phyloP scores from a whole-genome alignment of 169 alveolate species.

The Sarcocystis neurona region DNA sequence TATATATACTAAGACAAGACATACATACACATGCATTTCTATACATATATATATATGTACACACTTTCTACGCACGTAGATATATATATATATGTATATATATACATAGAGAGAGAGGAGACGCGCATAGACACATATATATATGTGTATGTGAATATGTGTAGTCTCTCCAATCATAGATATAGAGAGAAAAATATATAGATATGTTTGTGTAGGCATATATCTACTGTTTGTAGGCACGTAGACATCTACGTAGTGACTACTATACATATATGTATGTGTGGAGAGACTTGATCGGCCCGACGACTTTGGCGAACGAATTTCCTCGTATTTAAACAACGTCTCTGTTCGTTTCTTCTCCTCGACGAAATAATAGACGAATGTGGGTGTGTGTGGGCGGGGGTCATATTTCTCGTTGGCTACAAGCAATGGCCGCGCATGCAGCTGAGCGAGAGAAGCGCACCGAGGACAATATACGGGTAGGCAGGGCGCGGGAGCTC shows the following conservation, averaged over 20 bases:
- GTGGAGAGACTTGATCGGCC: too few species aligned
- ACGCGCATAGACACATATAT: slow-evolving; percentile 6
- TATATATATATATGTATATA: not conserved
- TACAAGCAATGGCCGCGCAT: not conserved
- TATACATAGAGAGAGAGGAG: not conserved
- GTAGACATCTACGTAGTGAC: too few species aligned
- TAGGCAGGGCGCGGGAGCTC: slow-evolving; percentile 84
- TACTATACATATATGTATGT: too few species aligned
- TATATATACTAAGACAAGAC: too few species aligned
- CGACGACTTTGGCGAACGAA: too few species aligned
- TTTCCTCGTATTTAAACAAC: too few species aligned
- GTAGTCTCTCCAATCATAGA: too few species aligned
- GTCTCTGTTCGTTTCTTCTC: too few species aligned
- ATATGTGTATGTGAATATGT: not conserved
- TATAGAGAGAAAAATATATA: not conserved
- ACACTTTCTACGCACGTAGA: not conserved
- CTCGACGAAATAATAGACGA: too few species aligned
- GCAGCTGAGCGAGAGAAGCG: too few species aligned
- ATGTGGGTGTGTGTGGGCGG: not conserved
- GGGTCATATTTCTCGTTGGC: not conserved
- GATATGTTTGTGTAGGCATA: slow-evolving; percentile 56
- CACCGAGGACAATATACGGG: slow-evolving; percentile 86
- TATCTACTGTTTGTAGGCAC: too few species aligned
- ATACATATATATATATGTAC: not conserved
- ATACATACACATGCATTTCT: not conserved